These are phyloP conservation scores for Globisporangium takayamanum DNA, from an alignment of 352 stramenopile species.

Conservation along the genomic window DNA sequence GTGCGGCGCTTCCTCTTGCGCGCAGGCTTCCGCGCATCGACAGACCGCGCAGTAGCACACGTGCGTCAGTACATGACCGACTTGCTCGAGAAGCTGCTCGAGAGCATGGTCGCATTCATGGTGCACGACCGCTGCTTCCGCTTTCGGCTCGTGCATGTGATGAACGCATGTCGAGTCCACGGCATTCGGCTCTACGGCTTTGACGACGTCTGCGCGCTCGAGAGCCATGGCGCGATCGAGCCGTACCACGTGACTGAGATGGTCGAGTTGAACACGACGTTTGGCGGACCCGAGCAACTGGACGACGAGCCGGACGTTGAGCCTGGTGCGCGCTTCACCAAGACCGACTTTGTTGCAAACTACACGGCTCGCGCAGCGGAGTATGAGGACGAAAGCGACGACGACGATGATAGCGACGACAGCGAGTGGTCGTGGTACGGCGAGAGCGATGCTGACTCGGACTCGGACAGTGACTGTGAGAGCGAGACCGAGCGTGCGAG, in stretches of 20 bases:
- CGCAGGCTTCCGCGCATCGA: constrained; percentile 55
- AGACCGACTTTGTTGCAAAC: constrained; percentile 62
- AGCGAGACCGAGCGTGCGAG: constrained; percentile 6
- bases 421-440: constrained; percentile 61
- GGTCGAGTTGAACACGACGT: constrained; percentile 34
- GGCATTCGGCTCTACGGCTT: constrained; percentile 77
- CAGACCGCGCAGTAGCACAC: constrained; percentile 22
- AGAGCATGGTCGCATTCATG: constrained; percentile 43
- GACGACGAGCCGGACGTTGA: constrained; percentile 54
- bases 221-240: constrained; percentile 14
- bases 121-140: constrained; percentile 32
- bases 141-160: constrained; percentile 58
- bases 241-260: constrained; percentile 67
- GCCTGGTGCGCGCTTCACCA: constrained; percentile 35
- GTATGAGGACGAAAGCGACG: constrained; percentile 38
- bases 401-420: constrained; percentile 30
- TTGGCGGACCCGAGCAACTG: constrained; percentile 15
- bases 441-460: constrained; percentile 47
- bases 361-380: constrained; percentile 32
- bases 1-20: constrained; percentile 68
- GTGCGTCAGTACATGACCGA: constrained; percentile 41
- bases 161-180: constrained; percentile 52
- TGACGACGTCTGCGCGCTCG: constrained; percentile 63
- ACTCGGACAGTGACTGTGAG: constrained; percentile 19
- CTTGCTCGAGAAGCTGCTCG: constrained; percentile 52